A percentile compares a stretch with the other conserved stretches of the same genome.
Evolutionary conservation across 2,329 filamentous ascomycete genomes (phyloP).

Genomic region (Sphaceloma murrayae): DNA sequence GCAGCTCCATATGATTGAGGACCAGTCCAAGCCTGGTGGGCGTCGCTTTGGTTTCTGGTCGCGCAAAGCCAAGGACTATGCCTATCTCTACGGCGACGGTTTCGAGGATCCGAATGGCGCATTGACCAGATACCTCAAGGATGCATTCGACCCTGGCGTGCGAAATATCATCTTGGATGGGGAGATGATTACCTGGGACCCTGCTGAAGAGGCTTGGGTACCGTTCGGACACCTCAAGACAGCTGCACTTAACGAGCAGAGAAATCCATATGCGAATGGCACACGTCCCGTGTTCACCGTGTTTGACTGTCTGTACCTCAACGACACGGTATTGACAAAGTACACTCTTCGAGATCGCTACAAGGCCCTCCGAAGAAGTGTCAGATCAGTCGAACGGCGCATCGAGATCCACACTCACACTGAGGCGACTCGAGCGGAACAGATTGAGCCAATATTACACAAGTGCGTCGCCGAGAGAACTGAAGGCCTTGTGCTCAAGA

Average conservation of each 20-base stretch:
- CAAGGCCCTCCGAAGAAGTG: slow-evolving; percentile 60
- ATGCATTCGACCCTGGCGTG: slow-evolving; percentile 68
- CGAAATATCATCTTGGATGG: slow-evolving; percentile 86
- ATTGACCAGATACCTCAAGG: slow-evolving; percentile 67
- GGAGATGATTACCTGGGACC: slow-evolving; percentile 98
- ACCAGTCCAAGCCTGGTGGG: slow-evolving; percentile 58
- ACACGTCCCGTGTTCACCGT: slow-evolving; percentile 71
- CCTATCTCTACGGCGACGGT: slow-evolving; percentile 77
- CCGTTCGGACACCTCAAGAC: slow-evolving; percentile 91
- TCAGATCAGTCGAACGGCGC: slow-evolving; percentile 61
- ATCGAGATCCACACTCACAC: slow-evolving; percentile 73
- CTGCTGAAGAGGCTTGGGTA: slow-evolving; percentile 70
- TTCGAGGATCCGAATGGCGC: slow-evolving; percentile 66
- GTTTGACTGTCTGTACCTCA: slow-evolving; percentile 87
- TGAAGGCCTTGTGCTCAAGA: slow-evolving; percentile 89
- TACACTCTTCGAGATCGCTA: slow-evolving; percentile 77
- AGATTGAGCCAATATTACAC: slow-evolving; percentile 70
- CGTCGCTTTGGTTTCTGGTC: slow-evolving; percentile 83
- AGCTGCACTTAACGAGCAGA: slow-evolving; percentile 69
- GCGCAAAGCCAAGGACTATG: slow-evolving; percentile 91
- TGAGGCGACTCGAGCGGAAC: slow-evolving; percentile 54
- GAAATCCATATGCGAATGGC: slow-evolving; percentile 56
- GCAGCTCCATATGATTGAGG: slow-evolving; percentile 83
- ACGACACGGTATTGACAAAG: slow-evolving; percentile 65
- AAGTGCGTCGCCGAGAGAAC: slow-evolving; percentile 77